phyloP scores from a whole-genome alignment of 2,329 filamentous ascomycete species.

The Phaeosphaeriaceae sp. region DNA sequence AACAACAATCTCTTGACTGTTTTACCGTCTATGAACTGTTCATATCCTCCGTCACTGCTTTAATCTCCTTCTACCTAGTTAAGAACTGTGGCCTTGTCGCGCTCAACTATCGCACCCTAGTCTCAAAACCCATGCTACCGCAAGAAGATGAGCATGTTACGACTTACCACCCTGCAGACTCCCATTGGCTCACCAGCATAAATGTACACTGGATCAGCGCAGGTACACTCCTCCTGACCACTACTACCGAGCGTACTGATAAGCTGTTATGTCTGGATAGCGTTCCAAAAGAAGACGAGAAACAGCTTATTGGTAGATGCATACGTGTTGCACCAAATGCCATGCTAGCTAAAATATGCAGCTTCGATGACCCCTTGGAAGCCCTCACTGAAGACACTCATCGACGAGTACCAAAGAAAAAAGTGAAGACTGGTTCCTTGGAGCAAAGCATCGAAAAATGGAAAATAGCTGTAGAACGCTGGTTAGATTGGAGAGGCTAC shows the following conservation, averaged over 20 bases:
- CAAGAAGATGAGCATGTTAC: slow-evolving; percentile 12
- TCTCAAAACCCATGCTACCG: slow-evolving; percentile 28
- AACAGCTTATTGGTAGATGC: slow-evolving; percentile 29
- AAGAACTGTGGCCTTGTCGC: slow-evolving; percentile 40
- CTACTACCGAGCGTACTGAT: slow-evolving; percentile 28
- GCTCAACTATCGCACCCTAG: slow-evolving; percentile 47
- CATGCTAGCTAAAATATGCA: slow-evolving; percentile 36
- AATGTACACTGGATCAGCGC: slow-evolving; percentile 44
- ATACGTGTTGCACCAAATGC: slow-evolving; percentile 46
- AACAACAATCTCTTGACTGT: slow-evolving; percentile 37
- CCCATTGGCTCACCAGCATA: slow-evolving; percentile 38
- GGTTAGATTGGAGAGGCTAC: slow-evolving; percentile 46
- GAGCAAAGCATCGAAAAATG: slow-evolving; percentile 43
- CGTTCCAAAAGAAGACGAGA: slow-evolving; percentile 21
- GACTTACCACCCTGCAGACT: slow-evolving; percentile 4
- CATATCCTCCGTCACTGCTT: slow-evolving; percentile 44
- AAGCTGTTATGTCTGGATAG: slow-evolving; percentile 33
- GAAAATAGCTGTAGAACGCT: slow-evolving; percentile 41
- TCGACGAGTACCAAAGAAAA: slow-evolving; percentile 30
- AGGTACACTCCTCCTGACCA: slow-evolving; percentile 42
- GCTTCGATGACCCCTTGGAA: slow-evolving; percentile 39
- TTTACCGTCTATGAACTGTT: slow-evolving; percentile 47
- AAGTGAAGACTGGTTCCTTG: slow-evolving; percentile 26
- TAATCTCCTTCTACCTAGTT: slow-evolving; percentile 43
- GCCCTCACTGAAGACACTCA: slow-evolving; percentile 20